These are phyloP conservation scores for Mycena latifolia DNA, from an alignment of 768 basidiomycete genomes.

Conservation along the genomic window DNA sequence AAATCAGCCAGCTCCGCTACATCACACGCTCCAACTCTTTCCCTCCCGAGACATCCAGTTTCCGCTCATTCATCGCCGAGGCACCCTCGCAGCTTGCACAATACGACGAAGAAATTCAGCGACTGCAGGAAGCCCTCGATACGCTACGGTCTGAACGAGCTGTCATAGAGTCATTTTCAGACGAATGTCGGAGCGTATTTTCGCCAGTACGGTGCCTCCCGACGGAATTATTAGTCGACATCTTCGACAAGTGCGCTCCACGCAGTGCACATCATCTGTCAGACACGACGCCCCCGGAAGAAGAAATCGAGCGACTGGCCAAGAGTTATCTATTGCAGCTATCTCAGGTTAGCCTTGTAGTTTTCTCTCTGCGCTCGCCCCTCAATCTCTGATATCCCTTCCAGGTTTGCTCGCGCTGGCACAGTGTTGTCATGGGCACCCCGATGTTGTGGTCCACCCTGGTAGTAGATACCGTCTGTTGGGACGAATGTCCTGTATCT, in stretches of 20 bases:
- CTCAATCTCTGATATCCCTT: neutral
- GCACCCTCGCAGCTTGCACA: neutral
- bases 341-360: neutral
- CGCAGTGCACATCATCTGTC: neutral
- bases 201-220: conserved; percentile 16
- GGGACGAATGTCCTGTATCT: neutral
- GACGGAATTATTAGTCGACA: conserved; percentile 8
- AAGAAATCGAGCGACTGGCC: conserved; percentile 13
- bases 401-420: conserved; percentile 4
- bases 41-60: neutral
- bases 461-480: neutral
- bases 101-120: neutral
- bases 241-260: conserved; percentile 11
- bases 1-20: neutral
- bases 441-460: conserved; percentile 23
- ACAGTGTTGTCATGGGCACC: too few relatives aligned
- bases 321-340: neutral
- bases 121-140: neutral
- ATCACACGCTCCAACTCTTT: conserved; percentile 5
- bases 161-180: neutral
- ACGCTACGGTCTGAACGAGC: neutral
- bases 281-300: neutral
- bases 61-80: too few relatives aligned
- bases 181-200: conserved; percentile 3
- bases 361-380: too few relatives aligned